These are phyloP conservation scores for Gentiana macrophylla DNA, from an alignment of 257 asterid species.

Conservation along the genomic window DNA sequence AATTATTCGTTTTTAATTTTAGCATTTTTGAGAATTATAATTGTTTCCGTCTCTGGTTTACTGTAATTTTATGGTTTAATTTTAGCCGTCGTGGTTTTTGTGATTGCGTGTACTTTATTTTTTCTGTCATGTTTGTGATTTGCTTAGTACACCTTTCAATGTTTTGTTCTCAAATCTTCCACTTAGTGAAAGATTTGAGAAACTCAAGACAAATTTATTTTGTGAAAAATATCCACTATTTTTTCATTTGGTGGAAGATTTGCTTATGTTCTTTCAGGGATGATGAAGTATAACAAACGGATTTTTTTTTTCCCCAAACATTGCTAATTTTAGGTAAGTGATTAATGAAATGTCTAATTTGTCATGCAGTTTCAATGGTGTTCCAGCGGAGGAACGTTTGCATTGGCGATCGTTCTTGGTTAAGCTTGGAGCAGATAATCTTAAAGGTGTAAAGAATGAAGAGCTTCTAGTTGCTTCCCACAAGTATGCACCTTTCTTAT, in stretches of 20 bases:
- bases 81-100: neutral
- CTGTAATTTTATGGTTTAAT: neutral
- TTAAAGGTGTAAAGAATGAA: constrained; percentile 81
- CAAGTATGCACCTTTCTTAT: constrained; percentile 16
- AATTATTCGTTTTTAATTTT: no score
- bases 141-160: neutral
- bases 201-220: no score
- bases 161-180: no score
- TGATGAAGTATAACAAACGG: no score
- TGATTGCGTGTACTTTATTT: no score
- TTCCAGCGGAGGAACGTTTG: constrained; percentile 89
- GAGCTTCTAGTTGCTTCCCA: constrained; percentile 89
- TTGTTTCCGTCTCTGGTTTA: neutral
- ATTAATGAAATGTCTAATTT: constrained; percentile 1
- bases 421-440: constrained; percentile 88
- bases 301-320: no score
- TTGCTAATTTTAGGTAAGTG: constrained; percentile 1
- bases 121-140: neutral
- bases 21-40: neutral
- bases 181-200: neutral
- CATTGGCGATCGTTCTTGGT: constrained; percentile 95
- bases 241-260: neutral
- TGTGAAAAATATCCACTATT: neutral
- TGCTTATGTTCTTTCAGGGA: no score
- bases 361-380: constrained; percentile 73